Conservation (phyloP, 148 eudicot species). For the Amaranthus hypochondriacus region DNA sequence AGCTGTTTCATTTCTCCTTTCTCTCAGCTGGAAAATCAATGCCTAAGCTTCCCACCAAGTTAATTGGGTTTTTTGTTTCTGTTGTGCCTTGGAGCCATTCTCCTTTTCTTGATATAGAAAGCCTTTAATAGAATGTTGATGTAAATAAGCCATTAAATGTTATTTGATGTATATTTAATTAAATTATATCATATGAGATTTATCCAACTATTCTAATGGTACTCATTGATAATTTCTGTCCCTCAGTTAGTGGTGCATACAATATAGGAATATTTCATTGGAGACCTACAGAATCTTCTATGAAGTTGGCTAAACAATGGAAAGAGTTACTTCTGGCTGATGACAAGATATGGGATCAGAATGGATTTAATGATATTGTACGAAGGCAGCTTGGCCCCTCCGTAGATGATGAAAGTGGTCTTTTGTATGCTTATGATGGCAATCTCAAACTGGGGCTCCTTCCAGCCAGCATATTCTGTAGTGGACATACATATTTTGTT, state of each 20-base stretch:
- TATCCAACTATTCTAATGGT: neutral
- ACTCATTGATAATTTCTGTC: conserved; percentile 6
- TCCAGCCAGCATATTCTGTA: conserved; percentile 92
- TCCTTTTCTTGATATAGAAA: no score
- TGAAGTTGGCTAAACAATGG: conserved; percentile 89
- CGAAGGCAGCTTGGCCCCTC: conserved; percentile 79
- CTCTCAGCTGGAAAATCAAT: no score
- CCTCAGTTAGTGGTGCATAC: conserved; percentile 73
- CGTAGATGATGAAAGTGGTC: conserved; percentile 89
- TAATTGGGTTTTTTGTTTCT: no score
- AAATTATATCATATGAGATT: neutral
- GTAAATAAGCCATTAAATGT: no score
- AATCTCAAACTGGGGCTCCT: conserved; percentile 87
- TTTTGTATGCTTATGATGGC: conserved; percentile 87
- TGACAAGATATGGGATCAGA: conserved; percentile 93
- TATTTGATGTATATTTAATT: neutral
- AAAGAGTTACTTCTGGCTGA: conserved; percentile 84
- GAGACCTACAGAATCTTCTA: conserved; percentile 81
- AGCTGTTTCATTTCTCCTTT: no score
- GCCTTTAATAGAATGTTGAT: no score
- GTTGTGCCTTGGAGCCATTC: no score
- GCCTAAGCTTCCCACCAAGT: no score
- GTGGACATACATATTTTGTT: conserved; percentile 94
- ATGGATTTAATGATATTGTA: conserved; percentile 83
- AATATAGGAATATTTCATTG: conserved; percentile 96